These are phyloP conservation scores for Rhodotorula kratochvilovae DNA, from an alignment of 768 basidiomycete species.

Conservation along the genomic window DNA sequence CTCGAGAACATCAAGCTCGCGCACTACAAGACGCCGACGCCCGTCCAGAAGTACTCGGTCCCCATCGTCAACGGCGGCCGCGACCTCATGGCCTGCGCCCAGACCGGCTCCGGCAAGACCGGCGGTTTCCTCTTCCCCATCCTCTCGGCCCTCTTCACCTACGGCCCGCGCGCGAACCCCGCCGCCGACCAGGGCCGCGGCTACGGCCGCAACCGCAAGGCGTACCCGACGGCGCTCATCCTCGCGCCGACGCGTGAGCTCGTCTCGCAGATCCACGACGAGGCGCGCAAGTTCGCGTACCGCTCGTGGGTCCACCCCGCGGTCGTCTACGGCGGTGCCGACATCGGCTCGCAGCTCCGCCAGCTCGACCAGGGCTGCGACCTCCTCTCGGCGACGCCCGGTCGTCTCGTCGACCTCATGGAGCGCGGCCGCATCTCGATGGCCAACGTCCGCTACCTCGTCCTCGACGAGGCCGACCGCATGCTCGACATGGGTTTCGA, in stretches of 20 bases:
- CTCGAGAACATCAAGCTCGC: conserved; percentile 91
- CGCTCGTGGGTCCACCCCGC: conserved; percentile 99
- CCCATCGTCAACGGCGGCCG: conserved; percentile 84
- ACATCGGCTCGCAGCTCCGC: conserved; percentile 92
- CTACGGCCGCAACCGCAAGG: conserved; percentile 73
- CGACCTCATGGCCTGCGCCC: conserved; percentile 78
- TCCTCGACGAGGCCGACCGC: conserved; percentile 97
- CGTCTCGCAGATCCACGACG: conserved; percentile 98
- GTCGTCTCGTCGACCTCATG: conserved; percentile 95
- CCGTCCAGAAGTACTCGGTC: conserved; percentile 99
- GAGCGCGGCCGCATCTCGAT: conserved; percentile 96
- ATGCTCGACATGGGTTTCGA: conserved; percentile 99
- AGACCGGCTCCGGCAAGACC: conserved; percentile 99
- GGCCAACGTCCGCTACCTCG: conserved; percentile 93
- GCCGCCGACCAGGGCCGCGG: conserved; percentile 48
- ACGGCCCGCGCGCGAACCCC: conserved; percentile 72
- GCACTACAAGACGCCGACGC: conserved; percentile 90
- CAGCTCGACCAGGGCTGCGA: conserved; percentile 95
- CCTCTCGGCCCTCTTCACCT: conserved; percentile 80
- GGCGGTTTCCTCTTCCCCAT: conserved; percentile 99
- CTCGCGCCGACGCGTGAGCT: conserved; percentile 97
- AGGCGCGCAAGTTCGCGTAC: conserved; percentile 97
- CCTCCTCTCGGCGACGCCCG: conserved; percentile 91
- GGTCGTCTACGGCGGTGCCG: conserved; percentile 97
- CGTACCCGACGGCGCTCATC: conserved; percentile 93